Percentiles rank a stretch among this genome's conserved stretches.
These are phyloP conservation scores for Coelastrella sp. DNA, from an alignment of 139 green algal species.

Conservation along the genomic window DNA sequence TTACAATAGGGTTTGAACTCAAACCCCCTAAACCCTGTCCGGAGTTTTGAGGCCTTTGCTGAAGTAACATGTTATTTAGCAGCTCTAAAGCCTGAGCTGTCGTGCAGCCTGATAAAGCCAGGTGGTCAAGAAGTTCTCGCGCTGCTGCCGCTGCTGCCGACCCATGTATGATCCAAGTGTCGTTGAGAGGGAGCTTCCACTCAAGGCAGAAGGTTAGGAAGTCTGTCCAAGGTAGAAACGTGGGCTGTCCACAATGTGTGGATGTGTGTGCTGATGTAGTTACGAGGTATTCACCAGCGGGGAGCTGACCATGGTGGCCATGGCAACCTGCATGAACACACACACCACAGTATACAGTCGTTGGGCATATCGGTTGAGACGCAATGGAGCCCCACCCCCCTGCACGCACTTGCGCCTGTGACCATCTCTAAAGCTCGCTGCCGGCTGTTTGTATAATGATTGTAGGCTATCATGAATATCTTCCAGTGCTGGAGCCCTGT, in stretches of 20 bases:
- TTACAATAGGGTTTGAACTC: no score
- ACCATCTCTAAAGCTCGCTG: conserved; percentile 73
- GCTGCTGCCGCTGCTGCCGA: conserved; percentile 22
- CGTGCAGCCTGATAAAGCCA: conserved; percentile 56
- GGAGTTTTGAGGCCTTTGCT: neutral
- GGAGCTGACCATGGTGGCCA: conserved; percentile 72
- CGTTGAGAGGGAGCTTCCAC: conserved; percentile 66
- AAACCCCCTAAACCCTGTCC: neutral
- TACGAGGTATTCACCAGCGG: conserved; percentile 71
- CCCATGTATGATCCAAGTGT: conserved; percentile 66
- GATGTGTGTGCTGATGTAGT: conserved; percentile 61
- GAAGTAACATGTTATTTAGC: conserved; percentile 28
- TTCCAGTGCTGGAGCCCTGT: conserved; percentile 21
- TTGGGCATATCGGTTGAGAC: no score
- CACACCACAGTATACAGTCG: no score
- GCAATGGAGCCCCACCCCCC: no score
- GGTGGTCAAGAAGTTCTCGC: conserved; percentile 54
- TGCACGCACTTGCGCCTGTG: conserved; percentile 53
- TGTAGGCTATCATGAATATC: conserved; percentile 47
- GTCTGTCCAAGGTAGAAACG: conserved; percentile 52
- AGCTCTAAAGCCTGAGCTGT: conserved; percentile 48
- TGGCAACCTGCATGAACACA: conserved; percentile 53
- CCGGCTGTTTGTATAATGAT: no score
- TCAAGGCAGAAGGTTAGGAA: conserved; percentile 62
- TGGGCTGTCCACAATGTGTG: conserved; percentile 35